phyloP scores from a whole-genome alignment of 768 basidiomycete species.

The Boletus rufocinnamomeus region DNA sequence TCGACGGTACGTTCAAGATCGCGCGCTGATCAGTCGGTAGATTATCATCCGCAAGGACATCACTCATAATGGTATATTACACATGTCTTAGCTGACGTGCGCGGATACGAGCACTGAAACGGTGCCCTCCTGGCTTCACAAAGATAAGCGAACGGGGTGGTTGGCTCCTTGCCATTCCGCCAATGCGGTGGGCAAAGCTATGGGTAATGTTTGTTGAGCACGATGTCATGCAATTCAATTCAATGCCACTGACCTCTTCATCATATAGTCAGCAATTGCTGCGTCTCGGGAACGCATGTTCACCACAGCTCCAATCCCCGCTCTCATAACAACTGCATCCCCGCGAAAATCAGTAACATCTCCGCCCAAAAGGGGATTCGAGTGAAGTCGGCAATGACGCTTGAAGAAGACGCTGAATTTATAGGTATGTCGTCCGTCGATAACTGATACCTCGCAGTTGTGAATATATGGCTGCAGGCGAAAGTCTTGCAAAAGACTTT shows the following conservation, averaged over 20 bases:
- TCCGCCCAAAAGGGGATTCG: not conserved
- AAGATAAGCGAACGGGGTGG: not conserved
- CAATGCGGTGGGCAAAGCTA: not conserved
- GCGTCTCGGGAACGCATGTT: no score
- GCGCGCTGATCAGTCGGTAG: no score
- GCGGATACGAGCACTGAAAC: no score
- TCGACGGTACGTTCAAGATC: no score
- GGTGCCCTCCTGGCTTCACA: not conserved
- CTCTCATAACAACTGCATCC: constrained; percentile 10
- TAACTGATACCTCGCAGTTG: constrained; percentile 4
- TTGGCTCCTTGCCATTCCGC: not conserved
- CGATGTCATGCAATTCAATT: not conserved
- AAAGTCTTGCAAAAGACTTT: constrained; percentile 8
- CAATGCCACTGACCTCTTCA: no score
- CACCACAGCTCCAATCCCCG: not conserved
- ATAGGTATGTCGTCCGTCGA: constrained; percentile 4
- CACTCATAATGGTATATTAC: no score
- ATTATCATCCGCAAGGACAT: no score
- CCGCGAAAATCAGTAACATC: not conserved
- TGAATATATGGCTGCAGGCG: constrained; percentile 12
- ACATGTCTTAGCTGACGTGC: no score
- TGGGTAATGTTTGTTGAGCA: not conserved
- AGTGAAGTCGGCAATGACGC: constrained; percentile 1
- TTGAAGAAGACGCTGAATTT: constrained; percentile 16
- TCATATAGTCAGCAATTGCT: no score